Conservation (phyloP, 1,284 basidiomycete genomes). For the Marasmius sp. region DNA sequence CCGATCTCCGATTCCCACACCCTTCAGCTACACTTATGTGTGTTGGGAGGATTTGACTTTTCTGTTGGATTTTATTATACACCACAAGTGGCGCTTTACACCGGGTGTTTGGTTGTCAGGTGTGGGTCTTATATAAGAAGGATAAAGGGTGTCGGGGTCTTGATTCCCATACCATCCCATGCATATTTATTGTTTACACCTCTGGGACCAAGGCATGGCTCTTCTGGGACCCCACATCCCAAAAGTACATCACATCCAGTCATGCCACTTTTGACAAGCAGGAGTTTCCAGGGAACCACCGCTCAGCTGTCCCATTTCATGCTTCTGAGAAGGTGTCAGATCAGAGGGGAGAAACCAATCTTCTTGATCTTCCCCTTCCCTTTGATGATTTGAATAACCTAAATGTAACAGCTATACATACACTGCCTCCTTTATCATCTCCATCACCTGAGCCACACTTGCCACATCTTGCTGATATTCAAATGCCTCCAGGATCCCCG, state of each 20-base stretch:
- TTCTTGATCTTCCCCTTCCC: background rate
- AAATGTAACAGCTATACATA: background rate
- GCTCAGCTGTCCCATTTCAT: background rate
- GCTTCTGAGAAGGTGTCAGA: slow-evolving; percentile 1
- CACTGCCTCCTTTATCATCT: background rate
- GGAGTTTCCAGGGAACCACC: slow-evolving; percentile 14
- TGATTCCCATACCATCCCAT: slow-evolving; percentile 29
- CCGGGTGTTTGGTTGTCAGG: slow-evolving; percentile 31
- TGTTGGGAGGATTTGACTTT: too few species aligned
- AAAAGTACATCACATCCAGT: slow-evolving; percentile 22
- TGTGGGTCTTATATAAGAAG: slow-evolving; percentile 31
- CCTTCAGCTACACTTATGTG: too few species aligned
- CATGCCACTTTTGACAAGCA: slow-evolving; percentile 29
- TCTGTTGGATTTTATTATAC: too few species aligned
- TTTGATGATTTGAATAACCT: background rate
- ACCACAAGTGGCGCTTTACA: too few species aligned
- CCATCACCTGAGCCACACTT: background rate
- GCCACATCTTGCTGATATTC: background rate
- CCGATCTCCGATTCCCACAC: too few species aligned
- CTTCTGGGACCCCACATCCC: slow-evolving; percentile 26
- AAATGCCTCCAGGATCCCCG: slow-evolving; percentile 5
- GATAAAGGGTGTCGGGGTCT: slow-evolving; percentile 21
- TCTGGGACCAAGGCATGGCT: slow-evolving; percentile 22
- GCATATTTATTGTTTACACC: slow-evolving; percentile 34
- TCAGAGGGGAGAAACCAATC: slow-evolving; percentile 10